Conservation (phyloP, 495 filamentous ascomycete genomes). For the Talaromyces nanjingensis region DNA sequence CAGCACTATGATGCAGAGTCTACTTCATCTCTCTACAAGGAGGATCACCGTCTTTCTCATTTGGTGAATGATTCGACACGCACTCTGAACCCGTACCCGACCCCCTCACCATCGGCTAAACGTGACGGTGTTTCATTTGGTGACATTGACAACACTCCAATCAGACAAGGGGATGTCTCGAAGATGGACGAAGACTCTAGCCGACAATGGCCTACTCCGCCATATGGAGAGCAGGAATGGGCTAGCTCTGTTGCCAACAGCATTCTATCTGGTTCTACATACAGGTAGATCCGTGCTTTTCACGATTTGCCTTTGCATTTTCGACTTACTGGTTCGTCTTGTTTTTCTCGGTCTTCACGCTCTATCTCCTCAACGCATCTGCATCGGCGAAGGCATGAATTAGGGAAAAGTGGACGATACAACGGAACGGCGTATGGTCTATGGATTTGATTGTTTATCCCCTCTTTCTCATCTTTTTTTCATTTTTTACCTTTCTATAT, state of each 20-base stretch:
- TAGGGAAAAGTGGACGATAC: slow-evolving; percentile 1
- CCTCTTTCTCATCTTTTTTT: neutral
- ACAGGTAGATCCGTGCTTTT: slow-evolving; percentile 24
- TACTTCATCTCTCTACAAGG: slow-evolving; percentile 29
- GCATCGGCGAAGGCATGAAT: neutral
- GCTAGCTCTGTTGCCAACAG: slow-evolving; percentile 70
- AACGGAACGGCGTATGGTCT: slow-evolving; percentile 4
- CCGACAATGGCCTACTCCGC: slow-evolving; percentile 92
- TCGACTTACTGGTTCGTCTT: neutral
- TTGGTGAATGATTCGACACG: slow-evolving; percentile 46
- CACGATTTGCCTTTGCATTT: neutral
- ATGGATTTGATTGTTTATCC: slow-evolving; percentile 18
- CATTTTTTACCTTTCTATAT: neutral
- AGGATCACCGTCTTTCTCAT: slow-evolving; percentile 40
- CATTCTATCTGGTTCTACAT: slow-evolving; percentile 58
- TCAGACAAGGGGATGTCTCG: slow-evolving; percentile 47
- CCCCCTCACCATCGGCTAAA: slow-evolving; percentile 83
- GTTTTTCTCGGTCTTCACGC: neutral
- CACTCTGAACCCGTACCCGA: slow-evolving; percentile 74
- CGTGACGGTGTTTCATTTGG: slow-evolving; percentile 66
- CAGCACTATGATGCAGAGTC: slow-evolving; percentile 33
- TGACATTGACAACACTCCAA: slow-evolving; percentile 43
- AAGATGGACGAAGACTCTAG: slow-evolving; percentile 46
- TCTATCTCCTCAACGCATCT: neutral
- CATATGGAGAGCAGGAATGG: slow-evolving; percentile 87